A percentile compares a stretch with the other conserved stretches of the same genome.
Evolutionary conservation across 306 rosid species (phyloP).

Genomic region (Clitoria ternatea): DNA sequence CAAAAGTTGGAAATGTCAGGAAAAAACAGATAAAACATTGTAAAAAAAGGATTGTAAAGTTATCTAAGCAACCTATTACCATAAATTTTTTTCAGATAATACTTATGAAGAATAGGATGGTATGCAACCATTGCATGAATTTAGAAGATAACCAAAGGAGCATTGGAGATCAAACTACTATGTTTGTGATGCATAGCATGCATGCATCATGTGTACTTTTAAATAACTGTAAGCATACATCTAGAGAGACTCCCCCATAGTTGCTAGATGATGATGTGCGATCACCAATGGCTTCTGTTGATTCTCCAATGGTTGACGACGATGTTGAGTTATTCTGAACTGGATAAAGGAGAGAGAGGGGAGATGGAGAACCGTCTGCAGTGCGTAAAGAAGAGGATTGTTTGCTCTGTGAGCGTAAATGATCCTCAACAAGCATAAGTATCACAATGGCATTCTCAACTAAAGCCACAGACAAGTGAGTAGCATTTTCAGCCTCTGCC

Average conservation of each 20-base stretch:
- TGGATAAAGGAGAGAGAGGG: slow-evolving; percentile 73
- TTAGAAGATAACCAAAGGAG: slow-evolving; percentile 4
- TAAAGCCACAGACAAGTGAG: slow-evolving; percentile 88
- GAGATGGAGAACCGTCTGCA: slow-evolving; percentile 68
- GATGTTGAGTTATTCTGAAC: slow-evolving; percentile 41
- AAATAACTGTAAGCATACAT: slow-evolving; percentile 49
- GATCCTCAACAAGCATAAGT: slow-evolving; percentile 99
- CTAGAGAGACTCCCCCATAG: slow-evolving; percentile 64
- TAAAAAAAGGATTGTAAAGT: neutral
- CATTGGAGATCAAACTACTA: neutral
- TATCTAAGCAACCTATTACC: neutral
- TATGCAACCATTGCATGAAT: slow-evolving; percentile 16
- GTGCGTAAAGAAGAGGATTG: slow-evolving; percentile 48
- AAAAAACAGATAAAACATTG: neutral
- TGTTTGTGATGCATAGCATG: neutral
- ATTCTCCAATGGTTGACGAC: slow-evolving; percentile 32
- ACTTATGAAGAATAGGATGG: slow-evolving; percentile 1
- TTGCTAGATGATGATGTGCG: slow-evolving; percentile 49
- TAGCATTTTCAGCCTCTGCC: slow-evolving; percentile 92
- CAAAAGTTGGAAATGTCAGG: neutral
- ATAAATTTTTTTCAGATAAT: neutral
- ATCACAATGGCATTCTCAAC: slow-evolving; percentile 96
- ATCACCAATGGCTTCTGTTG: slow-evolving; percentile 41
- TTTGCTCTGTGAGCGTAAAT: slow-evolving; percentile 87
- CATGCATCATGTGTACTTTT: slow-evolving; percentile 12